Base-by-base conservation (phyloP, 2,329 filamentous ascomycete genomes). In the Madurella fahalii region DNA sequence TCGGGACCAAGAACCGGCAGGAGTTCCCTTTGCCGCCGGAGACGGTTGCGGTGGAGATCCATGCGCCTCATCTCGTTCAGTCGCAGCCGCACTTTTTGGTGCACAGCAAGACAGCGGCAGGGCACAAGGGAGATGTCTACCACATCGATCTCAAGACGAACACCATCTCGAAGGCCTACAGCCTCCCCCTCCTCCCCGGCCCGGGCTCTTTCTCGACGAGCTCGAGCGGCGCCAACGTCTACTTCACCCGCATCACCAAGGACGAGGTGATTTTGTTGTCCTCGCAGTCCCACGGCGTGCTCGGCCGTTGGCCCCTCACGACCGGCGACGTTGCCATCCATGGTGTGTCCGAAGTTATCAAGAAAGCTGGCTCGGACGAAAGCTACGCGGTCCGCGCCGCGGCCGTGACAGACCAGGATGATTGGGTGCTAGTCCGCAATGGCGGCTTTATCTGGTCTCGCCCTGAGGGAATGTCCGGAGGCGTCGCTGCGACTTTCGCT, bases 341-440 rank as follows among this genome's bases (percentile, higher is more conserved):
- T 61, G 87, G 84, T 2, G 85, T 87, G 4, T 89, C 92, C 1
- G 93, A 97, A 66, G 88, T 96, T 9, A 81, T 95, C 56, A 81
- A 87, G 62, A 90, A 87, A 68, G 76, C 79, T 2, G 74, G 73
- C 9, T 78, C 83, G 5, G 73, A 72, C 7, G 79, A 83, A 50
- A 83, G 81, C 4, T 91, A 87, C 56, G 91, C 93, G 40, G 84
- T 95, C 12, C 81, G 94, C 52, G 84, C 87, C 31, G 92, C 90
- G 2, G 75, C 89, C 17, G 77, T 90, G 5, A 83, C 79, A 64
- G 83, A 72, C 69, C 83, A 70, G 1, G 80, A 86, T 18, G 88
- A 96, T 64, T 96, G 92, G 90, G 76, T 86, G 20, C 76, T 97
- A 49, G 77, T 96, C 43, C 86, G 88, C 54, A 95, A 96, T 66